A percentile compares a stretch with the other conserved stretches of the same genome.
Evolutionary conservation across 1,284 basidiomycete genomes (phyloP).

Genomic region (Trichosporon sp.): DNA sequence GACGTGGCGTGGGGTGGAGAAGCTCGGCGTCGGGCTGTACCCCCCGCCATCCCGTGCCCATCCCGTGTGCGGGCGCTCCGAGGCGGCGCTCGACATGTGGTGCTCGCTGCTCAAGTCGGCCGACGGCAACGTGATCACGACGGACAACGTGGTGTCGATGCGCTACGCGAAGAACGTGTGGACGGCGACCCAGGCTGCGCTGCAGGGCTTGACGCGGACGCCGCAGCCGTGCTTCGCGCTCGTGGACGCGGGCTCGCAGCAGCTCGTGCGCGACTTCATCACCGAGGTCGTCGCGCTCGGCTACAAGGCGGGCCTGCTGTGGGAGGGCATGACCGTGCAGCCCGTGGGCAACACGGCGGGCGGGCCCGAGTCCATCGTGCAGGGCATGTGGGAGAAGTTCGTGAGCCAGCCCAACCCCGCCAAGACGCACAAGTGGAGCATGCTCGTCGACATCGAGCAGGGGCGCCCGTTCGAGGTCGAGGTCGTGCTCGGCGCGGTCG

Average conservation of each 20-base stretch:
- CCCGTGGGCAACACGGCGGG: constrained; percentile 23
- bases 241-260: constrained; percentile 24
- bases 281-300: constrained; percentile 40
- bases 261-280: constrained; percentile 36
- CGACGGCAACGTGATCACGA: constrained; percentile 22
- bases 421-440: constrained; percentile 38
- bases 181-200: constrained; percentile 41
- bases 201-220: constrained; percentile 39
- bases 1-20: constrained; percentile 37
- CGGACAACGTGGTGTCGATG: constrained; percentile 32
- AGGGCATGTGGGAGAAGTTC: constrained; percentile 18
- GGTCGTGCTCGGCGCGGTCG: constrained; percentile 41
- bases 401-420: not conserved
- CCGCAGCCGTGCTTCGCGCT: constrained; percentile 28
- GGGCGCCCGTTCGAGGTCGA: constrained; percentile 35
- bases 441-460: constrained; percentile 43
- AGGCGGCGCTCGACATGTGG: constrained; percentile 27
- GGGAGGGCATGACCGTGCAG: constrained; percentile 34
- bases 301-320: constrained; percentile 36
- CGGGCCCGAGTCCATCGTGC: constrained; percentile 18
- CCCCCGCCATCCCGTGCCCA: constrained; percentile 21
- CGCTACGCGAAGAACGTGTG: constrained; percentile 46
- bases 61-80: constrained; percentile 4
- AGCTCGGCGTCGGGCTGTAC: constrained; percentile 36
- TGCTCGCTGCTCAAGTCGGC: constrained; percentile 25